A percentile compares a stretch with the other conserved stretches of the same genome.
Evolutionary conservation across 2,329 filamentous ascomycete genomes (phyloP).

Genomic region (Scedosporium apiospermum): DNA sequence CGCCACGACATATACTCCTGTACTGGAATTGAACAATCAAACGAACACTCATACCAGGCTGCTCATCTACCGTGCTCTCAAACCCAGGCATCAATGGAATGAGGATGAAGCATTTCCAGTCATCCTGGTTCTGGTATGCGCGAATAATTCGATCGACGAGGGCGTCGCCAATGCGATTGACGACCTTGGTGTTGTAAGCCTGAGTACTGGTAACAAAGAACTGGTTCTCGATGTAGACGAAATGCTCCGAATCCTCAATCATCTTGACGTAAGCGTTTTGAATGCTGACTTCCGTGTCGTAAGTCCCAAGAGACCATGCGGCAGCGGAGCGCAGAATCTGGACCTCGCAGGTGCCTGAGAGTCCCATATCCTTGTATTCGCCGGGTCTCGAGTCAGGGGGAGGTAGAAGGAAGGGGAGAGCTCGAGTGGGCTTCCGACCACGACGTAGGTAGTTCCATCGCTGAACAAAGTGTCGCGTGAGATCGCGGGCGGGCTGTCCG

Average conservation of each 20-base stretch:
- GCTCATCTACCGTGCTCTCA: constrained; percentile 89
- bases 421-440: constrained; percentile 84
- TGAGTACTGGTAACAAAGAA: constrained; percentile 95
- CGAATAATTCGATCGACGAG: constrained; percentile 84
- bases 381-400: constrained; percentile 83
- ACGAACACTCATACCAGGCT: constrained; percentile 88
- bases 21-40: constrained; percentile 97
- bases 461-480: constrained; percentile 94
- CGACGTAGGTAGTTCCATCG: constrained; percentile 95
- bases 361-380: constrained; percentile 77
- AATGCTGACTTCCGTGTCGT: constrained; percentile 85
- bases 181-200: constrained; percentile 76
- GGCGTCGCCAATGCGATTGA: constrained; percentile 90
- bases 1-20: constrained; percentile 87
- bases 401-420: constrained; percentile 85
- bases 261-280: constrained; percentile 91
- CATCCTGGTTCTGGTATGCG: constrained; percentile 72
- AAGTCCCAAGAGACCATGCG: constrained; percentile 85
- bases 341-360: constrained; percentile 91
- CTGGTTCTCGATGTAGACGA: constrained; percentile 98
- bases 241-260: constrained; percentile 92
- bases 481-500: constrained; percentile 85
- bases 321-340: constrained; percentile 88
- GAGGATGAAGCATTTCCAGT: constrained; percentile 82
- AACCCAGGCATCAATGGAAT: constrained; percentile 98